Conservation (phyloP, 75 land plant genomes). For the Selaginella moellendorffii region DNA sequence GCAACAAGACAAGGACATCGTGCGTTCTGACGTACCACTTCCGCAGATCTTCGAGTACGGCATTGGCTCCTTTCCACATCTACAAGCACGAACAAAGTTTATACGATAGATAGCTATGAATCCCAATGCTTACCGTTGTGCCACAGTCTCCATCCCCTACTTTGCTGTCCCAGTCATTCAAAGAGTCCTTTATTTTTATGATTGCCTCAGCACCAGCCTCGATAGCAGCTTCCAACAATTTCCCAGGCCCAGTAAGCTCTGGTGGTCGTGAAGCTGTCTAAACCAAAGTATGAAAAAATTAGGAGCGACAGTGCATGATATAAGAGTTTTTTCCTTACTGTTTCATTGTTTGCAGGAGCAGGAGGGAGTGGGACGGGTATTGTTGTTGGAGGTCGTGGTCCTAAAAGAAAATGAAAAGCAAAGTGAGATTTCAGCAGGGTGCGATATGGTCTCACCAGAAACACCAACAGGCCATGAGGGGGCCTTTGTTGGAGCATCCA, state of each 20-base stretch:
- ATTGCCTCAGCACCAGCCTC: constrained; percentile 70
- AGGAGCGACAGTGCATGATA: background rate
- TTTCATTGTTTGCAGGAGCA: constrained; percentile 25
- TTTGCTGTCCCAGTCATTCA: constrained; percentile 88
- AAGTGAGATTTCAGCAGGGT: too few species aligned
- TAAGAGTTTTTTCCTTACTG: constrained; percentile 18
- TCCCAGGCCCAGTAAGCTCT: constrained; percentile 47
- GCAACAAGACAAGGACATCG: too few species aligned
- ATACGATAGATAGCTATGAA: background rate
- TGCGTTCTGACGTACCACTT: constrained; percentile 43
- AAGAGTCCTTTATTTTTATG: constrained; percentile 36
- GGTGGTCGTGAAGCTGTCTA: constrained; percentile 49
- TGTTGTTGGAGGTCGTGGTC: constrained; percentile 81
- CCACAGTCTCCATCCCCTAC: constrained; percentile 99
- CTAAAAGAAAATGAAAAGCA: too few species aligned
- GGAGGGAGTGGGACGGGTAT: constrained; percentile 74
- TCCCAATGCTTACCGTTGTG: constrained; percentile 45
- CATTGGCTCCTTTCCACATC: constrained; percentile 83
- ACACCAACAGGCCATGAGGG: constrained; percentile 92
- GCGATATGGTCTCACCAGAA: too few species aligned
- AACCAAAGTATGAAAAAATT: constrained; percentile 6
- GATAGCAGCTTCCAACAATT: constrained; percentile 62
- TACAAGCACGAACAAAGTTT: constrained; percentile 11
- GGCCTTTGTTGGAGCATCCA: constrained; percentile 88
- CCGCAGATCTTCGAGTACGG: constrained; percentile 73